phyloP scores from a whole-genome alignment of 305 asterid genomes.

The Petunia hybrid region DNA sequence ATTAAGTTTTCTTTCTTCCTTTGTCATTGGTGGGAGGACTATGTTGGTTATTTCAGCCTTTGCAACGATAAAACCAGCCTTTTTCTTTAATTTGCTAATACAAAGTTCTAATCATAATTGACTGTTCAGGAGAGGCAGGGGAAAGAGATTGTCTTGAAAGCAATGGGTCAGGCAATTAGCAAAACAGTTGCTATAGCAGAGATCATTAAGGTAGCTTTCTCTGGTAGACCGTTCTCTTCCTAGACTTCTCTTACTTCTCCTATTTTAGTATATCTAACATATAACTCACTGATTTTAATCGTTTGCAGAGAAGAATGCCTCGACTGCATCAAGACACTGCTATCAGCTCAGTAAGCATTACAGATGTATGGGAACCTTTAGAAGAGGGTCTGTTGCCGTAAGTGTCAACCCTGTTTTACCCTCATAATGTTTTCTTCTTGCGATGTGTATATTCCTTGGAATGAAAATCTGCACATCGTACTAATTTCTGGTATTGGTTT shows the following conservation, averaged over 20 bases:
- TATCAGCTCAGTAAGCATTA: conserved; percentile 86
- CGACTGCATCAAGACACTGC: conserved; percentile 84
- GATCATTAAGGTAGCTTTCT: conserved; percentile 69
- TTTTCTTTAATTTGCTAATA: conserved; percentile 27
- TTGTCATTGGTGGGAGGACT: background rate
- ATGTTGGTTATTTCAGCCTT: conserved; percentile 9
- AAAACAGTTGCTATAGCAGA: conserved; percentile 88
- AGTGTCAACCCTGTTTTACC: conserved; percentile 39
- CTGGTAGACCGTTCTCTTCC: conserved; percentile 12
- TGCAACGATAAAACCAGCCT: conserved; percentile 1
- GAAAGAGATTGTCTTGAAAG: conserved; percentile 85
- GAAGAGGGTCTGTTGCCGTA: conserved; percentile 98
- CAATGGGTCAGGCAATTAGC: conserved; percentile 97
- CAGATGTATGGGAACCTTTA: conserved; percentile 91
- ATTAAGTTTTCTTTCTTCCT: background rate
- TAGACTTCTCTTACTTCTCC: background rate
- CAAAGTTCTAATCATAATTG: conserved; percentile 23
- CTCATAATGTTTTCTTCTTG: conserved; percentile 2
- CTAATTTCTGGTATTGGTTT: conserved; percentile 10
- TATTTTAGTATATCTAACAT: background rate
- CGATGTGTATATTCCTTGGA: background rate
- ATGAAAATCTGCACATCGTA: conserved; percentile 13
- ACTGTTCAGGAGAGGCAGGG: conserved; percentile 73
- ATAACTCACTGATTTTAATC: conserved; percentile 20
- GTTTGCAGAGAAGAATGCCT: conserved; percentile 77